Conservation (phyloP, 108 stramenopile genomes). For the Fragilaria crotonensis region DNA sequence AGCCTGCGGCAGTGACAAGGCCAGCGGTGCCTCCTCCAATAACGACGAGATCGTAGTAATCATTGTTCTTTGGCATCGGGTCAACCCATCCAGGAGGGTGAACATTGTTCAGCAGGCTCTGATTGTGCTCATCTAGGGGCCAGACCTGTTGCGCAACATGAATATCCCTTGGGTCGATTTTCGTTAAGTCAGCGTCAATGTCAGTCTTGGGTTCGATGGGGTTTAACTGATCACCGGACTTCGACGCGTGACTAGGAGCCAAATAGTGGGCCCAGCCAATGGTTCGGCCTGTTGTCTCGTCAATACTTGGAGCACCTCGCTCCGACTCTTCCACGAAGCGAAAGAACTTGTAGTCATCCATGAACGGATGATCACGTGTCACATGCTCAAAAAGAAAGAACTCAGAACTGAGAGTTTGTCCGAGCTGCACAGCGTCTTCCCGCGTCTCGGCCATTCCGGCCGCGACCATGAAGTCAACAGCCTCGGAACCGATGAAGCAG, state of each 20-base stretch:
- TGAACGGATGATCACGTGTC: constrained; percentile 43
- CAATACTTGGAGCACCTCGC: constrained; percentile 33
- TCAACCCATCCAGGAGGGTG: too few relatives aligned
- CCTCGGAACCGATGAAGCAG: constrained; percentile 54
- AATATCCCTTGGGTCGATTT: constrained; percentile 34
- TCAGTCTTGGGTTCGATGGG: constrained; percentile 29
- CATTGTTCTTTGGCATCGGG: too few relatives aligned
- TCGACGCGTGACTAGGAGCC: constrained; percentile 9
- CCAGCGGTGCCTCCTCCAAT: constrained; percentile 78
- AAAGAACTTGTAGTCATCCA: constrained; percentile 49
- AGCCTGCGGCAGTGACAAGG: constrained; percentile 61
- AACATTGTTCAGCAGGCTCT: constrained; percentile 53
- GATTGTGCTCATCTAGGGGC: constrained; percentile 70
- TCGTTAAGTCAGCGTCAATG: too few relatives aligned
- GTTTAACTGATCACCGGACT: constrained; percentile 26
- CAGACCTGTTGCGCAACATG: constrained; percentile 47
- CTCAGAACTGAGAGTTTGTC: constrained; percentile 13
- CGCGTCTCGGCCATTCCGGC: constrained; percentile 29
- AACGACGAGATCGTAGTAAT: constrained; percentile 81
- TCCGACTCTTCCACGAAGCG: constrained; percentile 41
- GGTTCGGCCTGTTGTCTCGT: constrained; percentile 26
- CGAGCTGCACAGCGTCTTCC: constrained; percentile 48
- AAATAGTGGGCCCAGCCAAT: constrained; percentile 48
- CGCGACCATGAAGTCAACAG: constrained; percentile 49
- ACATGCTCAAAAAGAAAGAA: constrained; percentile 29